These are phyloP conservation scores for Penicillium diatomitis DNA, from an alignment of 495 filamentous ascomycete species.

Conservation along the genomic window DNA sequence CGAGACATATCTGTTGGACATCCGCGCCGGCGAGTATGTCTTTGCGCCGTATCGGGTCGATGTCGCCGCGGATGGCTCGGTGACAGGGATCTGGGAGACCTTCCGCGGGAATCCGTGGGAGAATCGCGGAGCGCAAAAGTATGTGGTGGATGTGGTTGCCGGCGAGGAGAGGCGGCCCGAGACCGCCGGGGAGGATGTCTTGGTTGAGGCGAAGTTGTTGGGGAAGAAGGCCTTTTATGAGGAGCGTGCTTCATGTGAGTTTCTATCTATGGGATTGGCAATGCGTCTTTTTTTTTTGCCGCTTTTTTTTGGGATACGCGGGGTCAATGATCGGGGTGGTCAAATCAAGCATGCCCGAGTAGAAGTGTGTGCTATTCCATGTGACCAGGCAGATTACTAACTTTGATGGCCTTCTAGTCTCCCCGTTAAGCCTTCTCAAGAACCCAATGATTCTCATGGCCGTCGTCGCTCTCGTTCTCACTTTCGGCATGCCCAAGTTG, in stretches of 20 bases:
- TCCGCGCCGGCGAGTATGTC: constrained; percentile 59
- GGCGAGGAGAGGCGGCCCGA: not conserved
- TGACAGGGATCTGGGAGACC: constrained; percentile 67
- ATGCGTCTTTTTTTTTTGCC: too few species aligned
- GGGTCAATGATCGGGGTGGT: too few species aligned
- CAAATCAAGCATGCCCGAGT: not conserved
- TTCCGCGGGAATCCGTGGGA: constrained; percentile 82
- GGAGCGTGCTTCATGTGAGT: constrained; percentile 65
- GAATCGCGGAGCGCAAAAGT: constrained; percentile 62
- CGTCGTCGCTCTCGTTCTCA: constrained; percentile 66
- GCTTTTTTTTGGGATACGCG: too few species aligned
- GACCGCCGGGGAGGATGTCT: constrained; percentile 15
- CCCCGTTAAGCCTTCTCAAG: constrained; percentile 64
- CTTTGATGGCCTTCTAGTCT: constrained; percentile 23
- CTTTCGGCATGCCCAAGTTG: constrained; percentile 85
- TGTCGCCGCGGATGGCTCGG: constrained; percentile 39
- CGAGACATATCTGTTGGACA: constrained; percentile 70
- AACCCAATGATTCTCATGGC: constrained; percentile 94
- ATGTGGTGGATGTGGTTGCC: constrained; percentile 15
- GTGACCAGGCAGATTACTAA: not conserved
- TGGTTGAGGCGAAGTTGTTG: constrained; percentile 52
- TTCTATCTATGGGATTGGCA: not conserved
- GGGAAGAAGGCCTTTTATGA: constrained; percentile 63
- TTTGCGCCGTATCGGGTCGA: constrained; percentile 75
- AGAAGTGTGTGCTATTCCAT: not conserved